Percentiles rank a stretch among this genome's conserved stretches.
These are phyloP conservation scores for Metarhizium album DNA, from an alignment of 2,329 filamentous ascomycete species.

Conservation along the genomic window DNA sequence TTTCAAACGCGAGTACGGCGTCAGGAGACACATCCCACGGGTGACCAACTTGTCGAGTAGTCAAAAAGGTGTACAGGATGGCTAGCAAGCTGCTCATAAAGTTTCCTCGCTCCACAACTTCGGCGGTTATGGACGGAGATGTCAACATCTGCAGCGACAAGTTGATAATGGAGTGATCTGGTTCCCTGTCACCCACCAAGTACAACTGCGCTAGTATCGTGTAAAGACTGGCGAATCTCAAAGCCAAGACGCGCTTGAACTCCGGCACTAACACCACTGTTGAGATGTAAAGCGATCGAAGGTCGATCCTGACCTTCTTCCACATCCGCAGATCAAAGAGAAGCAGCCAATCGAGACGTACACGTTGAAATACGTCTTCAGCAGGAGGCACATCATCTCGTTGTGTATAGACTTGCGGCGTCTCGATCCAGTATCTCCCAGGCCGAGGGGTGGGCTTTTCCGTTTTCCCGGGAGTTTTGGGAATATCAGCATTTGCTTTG, in stretches of 20 bases:
- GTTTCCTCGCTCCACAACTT: constrained; percentile 89
- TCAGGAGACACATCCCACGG: constrained; percentile 79
- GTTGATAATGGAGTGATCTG: constrained; percentile 97
- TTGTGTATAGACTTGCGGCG: constrained; percentile 57
- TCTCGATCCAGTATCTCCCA: constrained; percentile 77
- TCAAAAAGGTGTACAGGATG: constrained; percentile 94
- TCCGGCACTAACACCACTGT: constrained; percentile 91
- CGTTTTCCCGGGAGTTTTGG: constrained; percentile 62
- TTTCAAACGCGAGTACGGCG: constrained; percentile 84
- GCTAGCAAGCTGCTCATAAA: constrained; percentile 92
- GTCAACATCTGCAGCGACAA: constrained; percentile 94
- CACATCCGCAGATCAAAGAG: constrained; percentile 91
- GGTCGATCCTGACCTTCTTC: constrained; percentile 87
- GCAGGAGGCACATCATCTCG: constrained; percentile 55
- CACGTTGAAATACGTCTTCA: constrained; percentile 81
- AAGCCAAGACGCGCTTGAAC: constrained; percentile 86
- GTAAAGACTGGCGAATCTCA: constrained; percentile 92
- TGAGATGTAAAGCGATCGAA: constrained; percentile 89
- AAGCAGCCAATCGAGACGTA: constrained; percentile 88
- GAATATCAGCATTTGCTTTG: constrained; percentile 61
- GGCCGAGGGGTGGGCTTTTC: constrained; percentile 45
- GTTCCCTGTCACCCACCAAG: constrained; percentile 88
- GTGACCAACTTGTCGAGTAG: constrained; percentile 88
- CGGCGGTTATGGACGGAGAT: constrained; percentile 89
- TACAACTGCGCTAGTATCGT: constrained; percentile 90